Evolutionary conservation across 202 grass and related monocot species (phyloP).

Genomic region (Musa balbisiana): DNA sequence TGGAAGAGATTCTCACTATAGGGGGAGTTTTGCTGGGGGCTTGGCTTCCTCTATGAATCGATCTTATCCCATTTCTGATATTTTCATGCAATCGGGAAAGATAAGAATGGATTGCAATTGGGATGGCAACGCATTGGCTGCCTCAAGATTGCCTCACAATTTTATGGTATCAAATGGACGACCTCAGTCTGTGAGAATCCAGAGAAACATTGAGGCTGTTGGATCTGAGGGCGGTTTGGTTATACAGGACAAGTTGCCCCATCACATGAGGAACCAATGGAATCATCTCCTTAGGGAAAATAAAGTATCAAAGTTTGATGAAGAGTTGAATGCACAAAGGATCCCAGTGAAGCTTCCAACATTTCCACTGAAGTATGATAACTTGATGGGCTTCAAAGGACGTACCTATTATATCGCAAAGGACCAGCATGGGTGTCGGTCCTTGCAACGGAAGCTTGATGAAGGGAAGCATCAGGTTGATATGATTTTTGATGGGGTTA

Average conservation of each 20-base stretch:
- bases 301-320: constrained; percentile 1
- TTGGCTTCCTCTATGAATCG: neutral
- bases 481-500: constrained; percentile 48
- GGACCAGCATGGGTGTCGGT: constrained; percentile 65
- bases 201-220: neutral
- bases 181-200: neutral
- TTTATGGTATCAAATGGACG: neutral
- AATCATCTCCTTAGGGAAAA: neutral
- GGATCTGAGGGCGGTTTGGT: constrained; percentile 1
- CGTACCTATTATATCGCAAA: constrained; percentile 51
- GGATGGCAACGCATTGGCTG: neutral
- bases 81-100: neutral
- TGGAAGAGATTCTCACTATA: neutral
- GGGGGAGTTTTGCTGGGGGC: neutral
- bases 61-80: neutral
- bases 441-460: constrained; percentile 60
- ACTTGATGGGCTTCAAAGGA: constrained; percentile 20
- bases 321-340: constrained; percentile 23
- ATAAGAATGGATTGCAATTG: neutral
- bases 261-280: neutral
- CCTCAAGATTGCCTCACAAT: neutral
- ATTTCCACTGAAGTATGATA: constrained; percentile 18
- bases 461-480: constrained; percentile 51
- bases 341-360: constrained; percentile 8
- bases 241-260: constrained; percentile 5